Conservation (phyloP, 192 early-diverging fungal genomes). For the Chytriomyces sp. region DNA sequence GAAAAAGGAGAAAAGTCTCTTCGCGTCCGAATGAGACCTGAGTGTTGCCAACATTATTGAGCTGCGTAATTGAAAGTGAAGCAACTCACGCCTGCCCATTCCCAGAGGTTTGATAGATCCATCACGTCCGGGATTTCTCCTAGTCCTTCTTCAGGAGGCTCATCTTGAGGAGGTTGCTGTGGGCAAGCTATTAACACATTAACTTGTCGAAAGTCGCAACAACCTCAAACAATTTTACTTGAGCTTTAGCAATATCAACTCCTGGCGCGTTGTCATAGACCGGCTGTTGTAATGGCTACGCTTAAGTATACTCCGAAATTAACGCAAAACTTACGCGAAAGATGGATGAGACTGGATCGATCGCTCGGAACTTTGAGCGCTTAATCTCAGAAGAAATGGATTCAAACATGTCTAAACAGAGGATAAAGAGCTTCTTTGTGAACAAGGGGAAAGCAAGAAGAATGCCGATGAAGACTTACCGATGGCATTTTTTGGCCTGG, state of each 20-base stretch:
- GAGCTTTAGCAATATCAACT: constrained; percentile 31
- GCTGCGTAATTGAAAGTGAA: constrained; percentile 1
- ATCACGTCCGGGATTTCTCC: constrained; percentile 66
- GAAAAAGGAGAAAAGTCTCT: constrained; percentile 60
- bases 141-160: constrained; percentile 39
- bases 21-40: constrained; percentile 57
- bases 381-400: constrained; percentile 48
- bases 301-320: not conserved
- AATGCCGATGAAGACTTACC: constrained; percentile 34
- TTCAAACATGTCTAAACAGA: constrained; percentile 46
- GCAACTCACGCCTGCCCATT: constrained; percentile 60
- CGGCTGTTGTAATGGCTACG: constrained; percentile 9
- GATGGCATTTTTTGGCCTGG: constrained; percentile 42
- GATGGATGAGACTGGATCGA: constrained; percentile 33
- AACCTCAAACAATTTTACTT: constrained; percentile 50
- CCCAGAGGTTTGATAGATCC: constrained; percentile 57
- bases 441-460: not conserved
- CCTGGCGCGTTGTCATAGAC: constrained; percentile 25
- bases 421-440: not conserved
- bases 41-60: not conserved
- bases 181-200: not conserved
- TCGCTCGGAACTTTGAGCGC: constrained; percentile 38
- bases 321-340: constrained; percentile 35
- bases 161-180: constrained; percentile 41
- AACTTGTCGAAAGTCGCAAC: constrained; percentile 1